Percentiles rank a stretch among this genome's conserved stretches.
phyloP scores from a whole-genome alignment of 441 rosid genomes.

The Euphorbia schlechtendalii region DNA sequence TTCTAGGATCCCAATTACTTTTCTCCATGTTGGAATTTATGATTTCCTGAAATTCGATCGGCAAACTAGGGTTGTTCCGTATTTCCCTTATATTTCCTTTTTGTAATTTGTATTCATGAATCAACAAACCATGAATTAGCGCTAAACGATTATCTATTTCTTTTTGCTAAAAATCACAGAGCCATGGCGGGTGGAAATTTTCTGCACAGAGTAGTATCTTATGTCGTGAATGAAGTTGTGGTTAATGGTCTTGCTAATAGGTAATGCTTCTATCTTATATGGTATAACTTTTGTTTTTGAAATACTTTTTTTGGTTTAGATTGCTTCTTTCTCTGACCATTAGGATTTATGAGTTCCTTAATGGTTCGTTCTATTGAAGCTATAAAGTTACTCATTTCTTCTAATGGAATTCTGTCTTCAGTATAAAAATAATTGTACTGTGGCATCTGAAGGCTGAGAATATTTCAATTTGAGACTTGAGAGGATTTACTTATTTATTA shows the following conservation, averaged over 20 bases:
- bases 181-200: constrained; percentile 90
- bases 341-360: constrained; percentile 28
- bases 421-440: constrained; percentile 25
- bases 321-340: constrained; percentile 67
- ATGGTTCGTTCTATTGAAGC: constrained; percentile 62
- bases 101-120: no score
- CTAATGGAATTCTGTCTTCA: constrained; percentile 19
- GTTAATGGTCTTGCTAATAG: constrained; percentile 86
- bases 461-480: constrained; percentile 2
- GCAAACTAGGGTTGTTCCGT: background rate
- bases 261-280: constrained; percentile 22
- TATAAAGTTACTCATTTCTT: constrained; percentile 29
- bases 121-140: background rate
- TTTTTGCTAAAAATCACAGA: background rate
- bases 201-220: constrained; percentile 62
- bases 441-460: constrained; percentile 33
- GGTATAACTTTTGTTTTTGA: background rate
- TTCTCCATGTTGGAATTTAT: background rate
- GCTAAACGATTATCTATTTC: background rate
- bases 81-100: background rate
- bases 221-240: constrained; percentile 67
- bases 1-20: background rate
- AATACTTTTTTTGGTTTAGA: background rate
- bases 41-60: background rate
- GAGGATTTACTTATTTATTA: background rate